Percentiles rank a stretch among this genome's conserved stretches.
phyloP scores from a whole-genome alignment of 805 yeast species.

The Candida quercuum region DNA sequence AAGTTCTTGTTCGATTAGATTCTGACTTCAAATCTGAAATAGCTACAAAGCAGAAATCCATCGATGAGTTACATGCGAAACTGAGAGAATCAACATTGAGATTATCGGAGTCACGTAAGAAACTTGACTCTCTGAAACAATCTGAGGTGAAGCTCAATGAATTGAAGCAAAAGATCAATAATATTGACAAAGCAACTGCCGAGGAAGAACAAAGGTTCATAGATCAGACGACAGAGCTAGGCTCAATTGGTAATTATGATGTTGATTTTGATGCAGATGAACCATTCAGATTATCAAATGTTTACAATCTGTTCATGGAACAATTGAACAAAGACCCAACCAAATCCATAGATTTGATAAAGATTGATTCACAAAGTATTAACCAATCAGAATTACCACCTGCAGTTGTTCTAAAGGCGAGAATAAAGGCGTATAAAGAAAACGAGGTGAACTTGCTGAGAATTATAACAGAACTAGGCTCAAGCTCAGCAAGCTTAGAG shows the following conservation, averaged over 20 bases:
- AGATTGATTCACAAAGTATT: conserved; percentile 14
- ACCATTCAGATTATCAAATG: conserved; percentile 70
- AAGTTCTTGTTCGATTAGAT: conserved; percentile 47
- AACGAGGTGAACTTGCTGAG: conserved; percentile 54
- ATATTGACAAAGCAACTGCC: conserved; percentile 55
- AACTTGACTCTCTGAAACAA: conserved; percentile 47
- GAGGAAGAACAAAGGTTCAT: conserved; percentile 58
- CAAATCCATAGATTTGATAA: conserved; percentile 24
- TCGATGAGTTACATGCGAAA: conserved; percentile 48
- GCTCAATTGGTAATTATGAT: conserved; percentile 34
- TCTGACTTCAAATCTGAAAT: conserved; percentile 56
- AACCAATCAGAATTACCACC: conserved; percentile 28
- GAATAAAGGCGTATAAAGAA: conserved; percentile 73
- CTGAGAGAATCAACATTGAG: conserved; percentile 51
- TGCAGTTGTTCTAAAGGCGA: conserved; percentile 53
- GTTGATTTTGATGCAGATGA: conserved; percentile 82
- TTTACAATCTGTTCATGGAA: conserved; percentile 48
- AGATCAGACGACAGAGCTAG: conserved; percentile 33
- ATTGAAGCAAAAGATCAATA: conserved; percentile 48
- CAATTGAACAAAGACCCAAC: conserved; percentile 29
- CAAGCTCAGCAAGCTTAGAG: conserved; percentile 54
- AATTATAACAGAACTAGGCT: conserved; percentile 47
- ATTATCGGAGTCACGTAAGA: conserved; percentile 42
- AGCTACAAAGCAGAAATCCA: conserved; percentile 42
- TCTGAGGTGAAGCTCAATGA: conserved; percentile 39